Evolutionary conservation across 2,329 filamentous ascomycete species (phyloP).

Genomic region (Elsinoe necatrix): DNA sequence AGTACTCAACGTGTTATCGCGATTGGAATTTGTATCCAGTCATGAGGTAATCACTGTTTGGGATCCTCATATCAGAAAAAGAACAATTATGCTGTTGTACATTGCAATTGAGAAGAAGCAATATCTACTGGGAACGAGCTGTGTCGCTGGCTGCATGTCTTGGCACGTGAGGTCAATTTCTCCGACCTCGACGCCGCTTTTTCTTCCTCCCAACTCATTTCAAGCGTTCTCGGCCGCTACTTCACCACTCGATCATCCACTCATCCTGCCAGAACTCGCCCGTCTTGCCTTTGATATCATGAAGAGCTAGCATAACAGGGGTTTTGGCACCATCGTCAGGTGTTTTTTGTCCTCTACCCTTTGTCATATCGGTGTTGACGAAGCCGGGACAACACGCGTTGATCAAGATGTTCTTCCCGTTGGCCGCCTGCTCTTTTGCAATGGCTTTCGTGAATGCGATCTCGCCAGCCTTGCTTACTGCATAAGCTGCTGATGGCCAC

Average conservation of each 20-base stretch:
- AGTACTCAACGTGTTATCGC: not conserved
- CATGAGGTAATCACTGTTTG: not conserved
- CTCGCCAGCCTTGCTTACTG: conserved; percentile 33
- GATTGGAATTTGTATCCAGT: not conserved
- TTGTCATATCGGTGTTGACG: conserved; percentile 33
- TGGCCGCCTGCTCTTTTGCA: conserved; percentile 25
- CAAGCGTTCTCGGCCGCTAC: not conserved
- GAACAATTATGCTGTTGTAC: not conserved
- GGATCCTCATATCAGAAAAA: not conserved
- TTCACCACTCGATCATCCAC: conserved; percentile 28
- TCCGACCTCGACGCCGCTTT: not conserved
- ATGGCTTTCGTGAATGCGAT: conserved; percentile 31
- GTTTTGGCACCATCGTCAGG: conserved; percentile 30
- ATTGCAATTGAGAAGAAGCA: not conserved
- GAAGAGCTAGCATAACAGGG: conserved; percentile 29
- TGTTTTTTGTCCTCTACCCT: conserved; percentile 29
- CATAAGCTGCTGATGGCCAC: conserved; percentile 45
- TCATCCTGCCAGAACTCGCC: conserved; percentile 31
- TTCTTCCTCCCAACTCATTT: not conserved
- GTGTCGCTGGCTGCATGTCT: conserved; percentile 7
- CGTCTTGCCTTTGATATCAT: conserved; percentile 27
- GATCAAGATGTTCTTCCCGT: conserved; percentile 24
- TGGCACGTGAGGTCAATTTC: not conserved
- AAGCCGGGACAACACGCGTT: conserved; percentile 32
- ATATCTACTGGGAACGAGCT: not conserved